phyloP scores from a whole-genome alignment of 805 yeast species.

The Metschnikowia hibisci region DNA sequence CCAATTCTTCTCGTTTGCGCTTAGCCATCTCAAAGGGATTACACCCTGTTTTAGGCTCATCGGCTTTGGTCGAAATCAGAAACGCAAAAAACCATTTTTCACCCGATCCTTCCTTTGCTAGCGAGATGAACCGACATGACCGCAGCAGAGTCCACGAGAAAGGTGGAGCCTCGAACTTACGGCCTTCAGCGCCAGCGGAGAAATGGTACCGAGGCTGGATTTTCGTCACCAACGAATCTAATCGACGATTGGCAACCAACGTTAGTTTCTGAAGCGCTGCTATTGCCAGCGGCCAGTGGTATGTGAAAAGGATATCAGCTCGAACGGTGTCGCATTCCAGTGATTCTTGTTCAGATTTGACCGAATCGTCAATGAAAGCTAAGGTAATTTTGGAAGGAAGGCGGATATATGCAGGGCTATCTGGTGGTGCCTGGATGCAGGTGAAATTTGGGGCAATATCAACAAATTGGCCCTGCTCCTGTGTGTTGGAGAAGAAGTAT shows the following conservation, averaged over 20 bases:
- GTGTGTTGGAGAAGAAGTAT: conserved; percentile 21
- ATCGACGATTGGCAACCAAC: conserved; percentile 38
- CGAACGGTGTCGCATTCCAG: background rate
- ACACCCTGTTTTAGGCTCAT: conserved; percentile 11
- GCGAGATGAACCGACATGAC: conserved; percentile 60
- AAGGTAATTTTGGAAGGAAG: conserved; percentile 44
- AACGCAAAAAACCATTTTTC: conserved; percentile 77
- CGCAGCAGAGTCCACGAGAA: conserved; percentile 51
- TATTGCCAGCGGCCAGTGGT: conserved; percentile 57
- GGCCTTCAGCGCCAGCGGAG: conserved; percentile 48
- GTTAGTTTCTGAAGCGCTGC: conserved; percentile 42
- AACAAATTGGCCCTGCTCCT: conserved; percentile 20
- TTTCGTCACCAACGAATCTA: conserved; percentile 45
- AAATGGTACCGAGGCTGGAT: conserved; percentile 67
- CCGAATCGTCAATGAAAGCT: conserved; percentile 39
- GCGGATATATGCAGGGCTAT: conserved; percentile 32
- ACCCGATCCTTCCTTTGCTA: conserved; percentile 54
- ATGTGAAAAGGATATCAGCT: conserved; percentile 54
- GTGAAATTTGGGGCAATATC: conserved; percentile 26
- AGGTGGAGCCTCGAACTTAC: conserved; percentile 52
- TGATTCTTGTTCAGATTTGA: conserved; percentile 4
- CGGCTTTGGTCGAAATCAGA: conserved; percentile 22
- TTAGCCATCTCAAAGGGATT: conserved; percentile 21
- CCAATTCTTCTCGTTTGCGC: conserved; percentile 4
- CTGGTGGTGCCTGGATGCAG: conserved; percentile 19